phyloP scores from a whole-genome alignment of 106 monocot species.

The Dendrobium officinale region DNA sequence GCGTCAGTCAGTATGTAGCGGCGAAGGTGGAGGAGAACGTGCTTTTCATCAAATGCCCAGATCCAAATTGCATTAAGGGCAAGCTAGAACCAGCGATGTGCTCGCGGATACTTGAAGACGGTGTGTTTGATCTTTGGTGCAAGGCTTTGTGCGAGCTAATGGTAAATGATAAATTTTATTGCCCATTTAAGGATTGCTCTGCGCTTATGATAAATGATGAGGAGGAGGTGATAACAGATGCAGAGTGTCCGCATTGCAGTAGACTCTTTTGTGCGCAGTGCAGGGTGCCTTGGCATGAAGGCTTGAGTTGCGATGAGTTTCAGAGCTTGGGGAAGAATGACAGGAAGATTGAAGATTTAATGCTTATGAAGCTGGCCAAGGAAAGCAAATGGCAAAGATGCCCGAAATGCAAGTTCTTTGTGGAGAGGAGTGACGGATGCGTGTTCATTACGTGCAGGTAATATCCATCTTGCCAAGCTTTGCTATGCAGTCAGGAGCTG shows the following conservation, averaged over 20 bases:
- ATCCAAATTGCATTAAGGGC: conserved; percentile 49
- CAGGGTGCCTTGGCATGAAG: background rate
- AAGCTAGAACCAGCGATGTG: conserved; percentile 33
- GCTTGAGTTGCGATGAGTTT: conserved; percentile 22
- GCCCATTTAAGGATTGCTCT: conserved; percentile 71
- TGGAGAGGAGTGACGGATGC: conserved; percentile 58
- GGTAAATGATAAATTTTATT: conserved; percentile 40
- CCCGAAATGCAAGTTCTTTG: conserved; percentile 47
- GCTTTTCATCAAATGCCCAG: conserved; percentile 43
- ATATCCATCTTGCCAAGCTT: background rate
- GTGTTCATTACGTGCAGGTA: conserved; percentile 57
- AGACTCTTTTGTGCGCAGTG: conserved; percentile 5
- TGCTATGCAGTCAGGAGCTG: background rate
- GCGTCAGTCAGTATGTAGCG: conserved; percentile 36
- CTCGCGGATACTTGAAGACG: conserved; percentile 19
- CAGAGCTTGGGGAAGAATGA: conserved; percentile 18
- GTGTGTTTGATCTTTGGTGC: conserved; percentile 52
- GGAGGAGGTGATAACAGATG: conserved; percentile 16
- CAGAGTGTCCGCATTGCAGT: conserved; percentile 22
- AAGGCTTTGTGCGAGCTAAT: conserved; percentile 34
- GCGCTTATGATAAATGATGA: conserved; percentile 38
- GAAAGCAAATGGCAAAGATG: conserved; percentile 50
- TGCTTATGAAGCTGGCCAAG: conserved; percentile 41
- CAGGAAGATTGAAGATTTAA: conserved; percentile 31
- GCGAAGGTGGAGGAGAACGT: conserved; percentile 48